Percentiles rank a stretch among this genome's conserved stretches.
Evolutionary conservation across 352 stramenopile species (phyloP).

Genomic region (Lagenidium giganteum): DNA sequence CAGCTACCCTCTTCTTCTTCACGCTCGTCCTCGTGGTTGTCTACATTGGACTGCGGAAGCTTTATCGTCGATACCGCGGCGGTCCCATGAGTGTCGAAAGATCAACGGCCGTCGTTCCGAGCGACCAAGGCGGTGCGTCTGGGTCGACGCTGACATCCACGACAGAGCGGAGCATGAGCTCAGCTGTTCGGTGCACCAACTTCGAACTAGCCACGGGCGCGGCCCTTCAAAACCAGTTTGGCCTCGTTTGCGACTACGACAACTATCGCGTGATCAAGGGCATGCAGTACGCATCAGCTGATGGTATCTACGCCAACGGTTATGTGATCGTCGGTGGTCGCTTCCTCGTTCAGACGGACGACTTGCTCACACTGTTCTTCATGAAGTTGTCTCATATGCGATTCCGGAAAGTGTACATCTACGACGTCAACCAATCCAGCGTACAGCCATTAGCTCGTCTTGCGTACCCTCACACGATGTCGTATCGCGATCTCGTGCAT

Average conservation of each 20-base stretch:
- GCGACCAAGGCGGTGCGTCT: too few relatives aligned
- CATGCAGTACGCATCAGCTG: slow-evolving; percentile 17
- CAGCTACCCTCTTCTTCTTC: slow-evolving; percentile 11
- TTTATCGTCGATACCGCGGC: slow-evolving; percentile 13
- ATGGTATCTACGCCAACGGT: slow-evolving; percentile 14
- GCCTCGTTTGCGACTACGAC: slow-evolving; percentile 9
- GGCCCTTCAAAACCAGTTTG: too few relatives aligned
- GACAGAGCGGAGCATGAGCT: too few relatives aligned
- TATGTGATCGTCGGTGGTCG: slow-evolving; percentile 13
- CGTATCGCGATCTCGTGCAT: background rate
- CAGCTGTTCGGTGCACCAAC: too few relatives aligned
- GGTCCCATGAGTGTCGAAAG: too few relatives aligned
- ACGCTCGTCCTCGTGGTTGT: slow-evolving; percentile 10
- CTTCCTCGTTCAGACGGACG: slow-evolving; percentile 10
- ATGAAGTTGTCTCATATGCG: too few relatives aligned
- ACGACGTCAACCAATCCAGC: too few relatives aligned
- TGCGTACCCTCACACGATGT: background rate
- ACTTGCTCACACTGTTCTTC: slow-evolving; percentile 1
- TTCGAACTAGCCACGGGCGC: too few relatives aligned
- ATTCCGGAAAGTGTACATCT: too few relatives aligned
- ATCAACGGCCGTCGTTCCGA: too few relatives aligned
- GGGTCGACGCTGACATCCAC: too few relatives aligned
- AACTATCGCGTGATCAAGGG: slow-evolving; percentile 11
- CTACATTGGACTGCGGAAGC: slow-evolving; percentile 20
- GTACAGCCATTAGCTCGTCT: too few relatives aligned